Base-by-base conservation (phyloP, 2,329 filamentous ascomycete genomes). In the Sphaerostilbella broomeana region DNA sequence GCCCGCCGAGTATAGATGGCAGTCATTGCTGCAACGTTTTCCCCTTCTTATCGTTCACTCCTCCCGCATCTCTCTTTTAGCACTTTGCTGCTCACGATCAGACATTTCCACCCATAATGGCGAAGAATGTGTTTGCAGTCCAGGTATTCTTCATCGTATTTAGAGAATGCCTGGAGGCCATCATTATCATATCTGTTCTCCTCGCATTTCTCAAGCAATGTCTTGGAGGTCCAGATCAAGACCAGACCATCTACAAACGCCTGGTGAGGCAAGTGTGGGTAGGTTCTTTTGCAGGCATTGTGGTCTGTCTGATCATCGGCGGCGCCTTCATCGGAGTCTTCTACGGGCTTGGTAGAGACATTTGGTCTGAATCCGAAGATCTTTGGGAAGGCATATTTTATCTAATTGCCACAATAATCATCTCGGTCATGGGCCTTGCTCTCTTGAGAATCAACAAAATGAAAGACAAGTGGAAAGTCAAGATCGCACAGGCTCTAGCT, bases 141-240 rank as follows among this genome's bases (percentile, higher is more conserved):
- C 81, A 81, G 47, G 75, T 90, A 31, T 92, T 90, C 67, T 88
- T 92, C 67, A 84, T 92, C 58, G 79, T 84, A 61, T 89, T 90
- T 58, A 78, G 86, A 56, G 86, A 90, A 64, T 77, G 77, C 30
- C 65, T 90, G 35, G 86, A 92, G 64, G 82, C 81, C 1, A 78
- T 73, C 51, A 85, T 92, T 54, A 83, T 90, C 52, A 76, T 89
- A 43, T 88, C 86, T 0, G 81, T 90, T 6, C 70, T 90, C 15
- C 72, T 90, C 20, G 76, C 84, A 5, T 89, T 88, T 57, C 65
- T 90, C 42, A 89, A 87, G 59, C 82, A 88, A 59, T 82, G 79
- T 3, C 71, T 90, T 31, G 67, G 64, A 39, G 75, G 75, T 2
- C 73, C 78, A 4, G 69, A 75, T 31, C 62, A 70, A 44, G 79